These are phyloP conservation scores for Pythium aquatile DNA, from an alignment of 352 stramenopile species.

Conservation along the genomic window DNA sequence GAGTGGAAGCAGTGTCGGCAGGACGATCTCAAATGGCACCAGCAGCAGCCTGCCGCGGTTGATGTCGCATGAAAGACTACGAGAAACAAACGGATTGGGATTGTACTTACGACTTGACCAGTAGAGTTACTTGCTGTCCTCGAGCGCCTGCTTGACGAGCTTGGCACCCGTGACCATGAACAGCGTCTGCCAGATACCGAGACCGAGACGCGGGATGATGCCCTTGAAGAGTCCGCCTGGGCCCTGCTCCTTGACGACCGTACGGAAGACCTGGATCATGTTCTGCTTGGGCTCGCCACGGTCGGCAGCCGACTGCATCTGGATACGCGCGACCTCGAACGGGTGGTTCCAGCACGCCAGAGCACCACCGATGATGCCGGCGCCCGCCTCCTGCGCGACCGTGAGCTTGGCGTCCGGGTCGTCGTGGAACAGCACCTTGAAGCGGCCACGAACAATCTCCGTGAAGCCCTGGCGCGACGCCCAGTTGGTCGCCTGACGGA, in stretches of 20 bases:
- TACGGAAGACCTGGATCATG: conserved; percentile 89
- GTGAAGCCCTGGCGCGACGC: conserved; percentile 89
- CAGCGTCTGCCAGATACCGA: conserved; percentile 90
- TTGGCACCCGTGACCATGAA: conserved; percentile 93
- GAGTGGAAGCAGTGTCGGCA: background rate
- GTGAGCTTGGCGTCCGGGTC: conserved; percentile 87
- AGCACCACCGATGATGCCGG: conserved; percentile 84
- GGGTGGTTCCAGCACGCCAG: conserved; percentile 92
- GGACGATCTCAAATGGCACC: background rate
- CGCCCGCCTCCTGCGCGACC: conserved; percentile 80
- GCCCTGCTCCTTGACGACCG: conserved; percentile 84
- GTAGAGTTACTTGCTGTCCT: conserved; percentile 36
- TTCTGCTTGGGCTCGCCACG: conserved; percentile 88
- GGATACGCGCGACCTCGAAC: conserved; percentile 90
- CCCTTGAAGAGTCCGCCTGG: conserved; percentile 87
- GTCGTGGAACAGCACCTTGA: conserved; percentile 84
- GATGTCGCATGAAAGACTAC: background rate
- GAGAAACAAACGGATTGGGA: background rate
- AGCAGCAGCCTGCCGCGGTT: background rate
- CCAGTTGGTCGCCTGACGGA: conserved; percentile 92
- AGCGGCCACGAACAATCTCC: conserved; percentile 81
- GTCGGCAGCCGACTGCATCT: conserved; percentile 90
- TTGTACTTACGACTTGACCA: conserved; percentile 7
- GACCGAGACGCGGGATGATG: conserved; percentile 83
- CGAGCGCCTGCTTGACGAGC: conserved; percentile 84